Conservation (phyloP, 2,329 filamentous ascomycete species). For the Dothidotthia symphoricarpi region DNA sequence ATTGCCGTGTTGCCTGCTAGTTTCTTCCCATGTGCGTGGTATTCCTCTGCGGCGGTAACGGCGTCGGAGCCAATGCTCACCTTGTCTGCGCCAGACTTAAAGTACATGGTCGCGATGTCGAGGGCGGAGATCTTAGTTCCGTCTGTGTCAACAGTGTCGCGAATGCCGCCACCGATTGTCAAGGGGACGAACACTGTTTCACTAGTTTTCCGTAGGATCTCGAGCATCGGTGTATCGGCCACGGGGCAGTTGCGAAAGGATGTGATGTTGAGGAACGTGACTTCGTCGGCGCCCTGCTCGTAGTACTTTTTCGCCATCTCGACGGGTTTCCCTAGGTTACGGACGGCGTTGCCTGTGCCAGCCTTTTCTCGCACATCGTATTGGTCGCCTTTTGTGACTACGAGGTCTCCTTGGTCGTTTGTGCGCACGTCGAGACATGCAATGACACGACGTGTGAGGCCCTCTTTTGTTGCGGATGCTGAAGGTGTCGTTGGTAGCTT, state of each 20-base stretch:
- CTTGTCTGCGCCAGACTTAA: constrained; percentile 95
- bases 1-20: constrained; percentile 84
- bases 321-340: constrained; percentile 95
- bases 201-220: constrained; percentile 81
- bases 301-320: constrained; percentile 94
- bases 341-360: constrained; percentile 60
- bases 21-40: constrained; percentile 67
- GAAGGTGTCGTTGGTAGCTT: constrained; percentile 48
- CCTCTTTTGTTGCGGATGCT: constrained; percentile 51
- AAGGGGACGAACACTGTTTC: constrained; percentile 93
- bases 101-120: constrained; percentile 94
- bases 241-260: constrained; percentile 94
- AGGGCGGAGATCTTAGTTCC: constrained; percentile 83
- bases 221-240: constrained; percentile 91
- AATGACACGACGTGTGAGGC: constrained; percentile 88
- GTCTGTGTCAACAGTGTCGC: constrained; percentile 86
- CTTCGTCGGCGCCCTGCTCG: constrained; percentile 91
- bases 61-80: constrained; percentile 96
- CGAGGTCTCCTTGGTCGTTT: constrained; percentile 90
- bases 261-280: constrained; percentile 98
- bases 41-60: constrained; percentile 88
- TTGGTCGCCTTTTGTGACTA: constrained; percentile 97
- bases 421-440: constrained; percentile 93
- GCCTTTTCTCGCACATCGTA: constrained; percentile 95
- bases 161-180: constrained; percentile 92